Conservation (phyloP, 1,139 yeast genomes). For the Saccharomyces hybrid region DNA sequence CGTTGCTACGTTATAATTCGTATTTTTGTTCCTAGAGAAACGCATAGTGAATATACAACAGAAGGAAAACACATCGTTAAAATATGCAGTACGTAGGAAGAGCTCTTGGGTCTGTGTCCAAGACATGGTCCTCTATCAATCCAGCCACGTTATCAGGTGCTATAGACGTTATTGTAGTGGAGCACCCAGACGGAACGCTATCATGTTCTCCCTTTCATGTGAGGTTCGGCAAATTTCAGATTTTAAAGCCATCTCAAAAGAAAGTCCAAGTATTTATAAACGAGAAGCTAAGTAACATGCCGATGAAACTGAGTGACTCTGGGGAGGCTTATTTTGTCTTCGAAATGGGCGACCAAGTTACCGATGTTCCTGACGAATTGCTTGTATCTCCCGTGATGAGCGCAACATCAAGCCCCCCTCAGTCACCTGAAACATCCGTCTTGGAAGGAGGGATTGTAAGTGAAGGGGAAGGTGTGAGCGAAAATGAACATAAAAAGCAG, state of each 20-base stretch:
- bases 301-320: conserved; percentile 95
- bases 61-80: background rate
- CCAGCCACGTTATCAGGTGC: conserved; percentile 97
- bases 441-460: conserved; percentile 25
- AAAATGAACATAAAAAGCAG: conserved; percentile 4
- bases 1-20: background rate
- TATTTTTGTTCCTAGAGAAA: background rate
- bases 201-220: conserved; percentile 97
- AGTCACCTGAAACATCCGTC: conserved; percentile 40
- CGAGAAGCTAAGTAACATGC: conserved; percentile 71
- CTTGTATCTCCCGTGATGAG: conserved; percentile 90
- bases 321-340: conserved; percentile 98
- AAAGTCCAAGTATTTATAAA: conserved; percentile 85
- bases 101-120: conserved; percentile 89
- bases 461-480: conserved; percentile 2
- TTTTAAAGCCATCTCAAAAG: conserved; percentile 92
- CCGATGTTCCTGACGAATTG: conserved; percentile 64
- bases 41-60: background rate
- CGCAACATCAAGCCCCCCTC: conserved; percentile 63
- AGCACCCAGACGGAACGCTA: conserved; percentile 74
- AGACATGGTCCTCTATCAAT: conserved; percentile 94
- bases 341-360: conserved; percentile 56
- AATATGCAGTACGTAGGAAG: conserved; percentile 92
- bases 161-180: conserved; percentile 93
- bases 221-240: conserved; percentile 88